Evolutionary conservation across 441 rosid species (phyloP).

Genomic region (Gossypium davidsonii): DNA sequence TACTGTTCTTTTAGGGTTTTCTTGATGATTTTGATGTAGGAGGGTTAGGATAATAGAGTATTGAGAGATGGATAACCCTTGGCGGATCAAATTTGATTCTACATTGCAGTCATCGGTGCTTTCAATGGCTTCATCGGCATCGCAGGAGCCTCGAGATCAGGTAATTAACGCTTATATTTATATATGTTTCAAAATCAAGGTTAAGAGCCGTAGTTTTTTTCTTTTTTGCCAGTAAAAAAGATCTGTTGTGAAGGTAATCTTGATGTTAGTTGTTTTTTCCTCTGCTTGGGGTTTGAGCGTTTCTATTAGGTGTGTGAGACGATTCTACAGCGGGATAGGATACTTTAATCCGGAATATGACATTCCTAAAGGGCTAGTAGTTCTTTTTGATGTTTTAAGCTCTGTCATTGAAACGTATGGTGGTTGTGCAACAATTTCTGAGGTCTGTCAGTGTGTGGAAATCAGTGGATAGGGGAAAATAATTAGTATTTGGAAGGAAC

Average conservation of each 20-base stretch:
- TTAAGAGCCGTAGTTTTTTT: not conserved
- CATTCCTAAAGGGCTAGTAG: not conserved
- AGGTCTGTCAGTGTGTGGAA: not conserved
- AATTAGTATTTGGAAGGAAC: not conserved
- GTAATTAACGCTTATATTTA: conserved; percentile 10
- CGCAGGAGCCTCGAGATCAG: conserved; percentile 34
- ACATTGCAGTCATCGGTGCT: conserved; percentile 23
- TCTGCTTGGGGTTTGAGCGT: not conserved
- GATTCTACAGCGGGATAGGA: not conserved
- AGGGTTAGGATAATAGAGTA: conserved; percentile 19
- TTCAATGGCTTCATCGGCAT: conserved; percentile 23
- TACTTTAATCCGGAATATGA: not conserved
- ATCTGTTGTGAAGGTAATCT: not conserved
- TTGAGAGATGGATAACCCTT: conserved; percentile 31
- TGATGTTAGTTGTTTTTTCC: not conserved
- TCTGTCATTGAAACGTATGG: not conserved
- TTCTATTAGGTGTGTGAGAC: conserved; percentile 1
- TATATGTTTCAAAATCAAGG: not conserved
- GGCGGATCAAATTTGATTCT: conserved; percentile 36
- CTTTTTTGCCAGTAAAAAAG: not conserved
- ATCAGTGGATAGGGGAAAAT: too few relatives aligned
- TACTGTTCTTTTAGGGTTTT: not conserved
- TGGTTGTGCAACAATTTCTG: not conserved
- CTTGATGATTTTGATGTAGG: conserved; percentile 18
- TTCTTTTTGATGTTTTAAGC: not conserved